Evolutionary conservation across 2,329 filamentous ascomycete species (phyloP), one percentile per base, ranked within the genome.

Genomic region (Parascedosporium putredinis): DNA sequence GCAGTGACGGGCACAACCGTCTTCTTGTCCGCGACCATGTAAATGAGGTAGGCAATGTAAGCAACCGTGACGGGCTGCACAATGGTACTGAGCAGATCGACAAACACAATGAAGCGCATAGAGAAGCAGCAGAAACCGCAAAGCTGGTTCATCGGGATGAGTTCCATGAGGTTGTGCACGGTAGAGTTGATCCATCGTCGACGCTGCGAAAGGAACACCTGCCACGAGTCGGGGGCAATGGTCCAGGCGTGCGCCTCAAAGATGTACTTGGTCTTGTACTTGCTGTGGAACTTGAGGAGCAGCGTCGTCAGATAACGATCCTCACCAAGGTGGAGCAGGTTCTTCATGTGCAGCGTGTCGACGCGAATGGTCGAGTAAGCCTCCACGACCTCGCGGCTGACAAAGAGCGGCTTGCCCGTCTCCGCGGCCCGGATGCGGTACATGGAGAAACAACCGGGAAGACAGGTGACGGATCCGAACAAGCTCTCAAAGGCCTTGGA

Each of bases 61-160:
- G 81, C 87, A 18, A 96, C 76, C 1, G 87, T 93, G 52, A 96
- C 88, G 2, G 93, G 93, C 63, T 95, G 89, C 45, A 97, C 83
- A 50, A 97, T 70, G 1, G 93, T 98, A 50, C 87, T 93, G 55
- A 98, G 73, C 58, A 98, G 73, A 67, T 98, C 93, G 57, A 98
- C 67, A 62, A 98, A 95, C 57, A 98, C 90, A 52, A 98, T 79
- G 67, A 98, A 98, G 60, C 93, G 85, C 93, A 98, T 98, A 68
- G 87, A 94, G 75, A 98, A 98, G 71, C 93, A 98, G 76, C 93
- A 98, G 83, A 98, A 98, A 70, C 93, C 93, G 67, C 93, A 98
- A 47, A 98, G 85, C 65, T 97, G 87, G 54, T 86, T 81, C 67
- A 98, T 75, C 5, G 91, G 90, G 55, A 97, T 91, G 54, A 98